Evolutionary conservation across 345 rosid genomes (phyloP), one percentile per base, ranked within the genome.

Genomic region (Hibiscus syriacus): DNA sequence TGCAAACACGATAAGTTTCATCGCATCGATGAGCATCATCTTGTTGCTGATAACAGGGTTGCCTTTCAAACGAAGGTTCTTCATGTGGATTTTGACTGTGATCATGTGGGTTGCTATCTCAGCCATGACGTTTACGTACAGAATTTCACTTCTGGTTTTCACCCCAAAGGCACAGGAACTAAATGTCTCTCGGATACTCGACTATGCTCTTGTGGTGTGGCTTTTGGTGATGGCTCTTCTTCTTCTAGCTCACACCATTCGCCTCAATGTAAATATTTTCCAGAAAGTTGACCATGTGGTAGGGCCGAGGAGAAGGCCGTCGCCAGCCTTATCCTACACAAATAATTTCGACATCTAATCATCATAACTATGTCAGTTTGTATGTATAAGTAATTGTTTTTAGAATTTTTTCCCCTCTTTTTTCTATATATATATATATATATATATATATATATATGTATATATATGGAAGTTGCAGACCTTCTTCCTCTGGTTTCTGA

Each of bases 51-150:
- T 78, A 3, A 68, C 80, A 14, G 82, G 82, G 0, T 59, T 81
- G 25, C 78, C 80, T 22, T 61, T 69, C 48, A 49, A 38, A 68
- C 26, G 61, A 4, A 69, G 78, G 17, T 3, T 65, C 29, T 80
- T 63, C 58, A 72, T 72, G 81, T 74, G 77, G 81, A 50, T 70
- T 27, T 68, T 71, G 73, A 77, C 72, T 3, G 77, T 69, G 49
- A 76, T 55, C 0, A 59, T 79, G 75, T 81, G 82, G 82, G 39
- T 71, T 16, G 77, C 79, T 0, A 64, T 78, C 41, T 61, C 74
- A 3, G 55, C 75, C 0, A 41, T 67, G 43, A 62, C 76, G 1
- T 17, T 55, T 17, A 70, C 80, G 11, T 49, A 65, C 45, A 49
- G 57, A 49, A 32, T 65, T 30, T 65, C 57, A 19, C 41, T 65